Evolutionary conservation across 2,329 filamentous ascomycete genomes (phyloP), one percentile per base, ranked within the genome.

Genomic region (Diaporthe humulicola): DNA sequence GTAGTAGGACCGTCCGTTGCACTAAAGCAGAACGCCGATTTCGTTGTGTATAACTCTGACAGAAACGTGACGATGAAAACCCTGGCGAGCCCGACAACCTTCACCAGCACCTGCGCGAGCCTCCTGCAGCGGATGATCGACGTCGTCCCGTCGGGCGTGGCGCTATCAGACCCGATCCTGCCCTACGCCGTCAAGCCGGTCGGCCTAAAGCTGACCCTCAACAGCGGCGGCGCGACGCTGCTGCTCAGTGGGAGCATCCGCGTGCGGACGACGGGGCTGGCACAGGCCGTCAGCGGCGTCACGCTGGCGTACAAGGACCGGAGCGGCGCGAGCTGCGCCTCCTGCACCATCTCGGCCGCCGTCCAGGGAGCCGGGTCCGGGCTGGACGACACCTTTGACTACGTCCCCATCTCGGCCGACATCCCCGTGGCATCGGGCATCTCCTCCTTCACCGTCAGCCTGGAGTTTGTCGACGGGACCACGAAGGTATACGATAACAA

Each of bases 91-190:
- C 78, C 85, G 0, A 78, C 82, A 0, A 82, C 81, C 15, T 92
- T 90, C 82, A 82, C 82, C 52, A 84, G 78, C 28, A 82, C 84
- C 25, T 93, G 90, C 80, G 82, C 85, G 77, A 83, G 80, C 5
- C 85, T 92, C 25, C 81, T 92, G 52, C 88, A 90, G 79, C 88
- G 88, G 79, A 89, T 92, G 90, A 90, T 92, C 74, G 89, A 93
- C n/a, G 85, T 87, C 5, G 90, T 92, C 0, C 90, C 90, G 2
- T 79, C 81, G 3, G 84, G 83, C 4, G 88, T 90, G 4, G 83
- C 82, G 0, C 85, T 92, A 4, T 87, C 87, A 0, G 87, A 87
- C 66, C 84, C 88, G 3, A 87, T 92, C 73, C 81, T 82, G 14
- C 89, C 90, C 0, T 92, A 92, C 80, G 85, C 85, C 22, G 86